Conservation (phyloP, 2,329 filamentous ascomycete species). For the Pestalotiopsis sp. region DNA sequence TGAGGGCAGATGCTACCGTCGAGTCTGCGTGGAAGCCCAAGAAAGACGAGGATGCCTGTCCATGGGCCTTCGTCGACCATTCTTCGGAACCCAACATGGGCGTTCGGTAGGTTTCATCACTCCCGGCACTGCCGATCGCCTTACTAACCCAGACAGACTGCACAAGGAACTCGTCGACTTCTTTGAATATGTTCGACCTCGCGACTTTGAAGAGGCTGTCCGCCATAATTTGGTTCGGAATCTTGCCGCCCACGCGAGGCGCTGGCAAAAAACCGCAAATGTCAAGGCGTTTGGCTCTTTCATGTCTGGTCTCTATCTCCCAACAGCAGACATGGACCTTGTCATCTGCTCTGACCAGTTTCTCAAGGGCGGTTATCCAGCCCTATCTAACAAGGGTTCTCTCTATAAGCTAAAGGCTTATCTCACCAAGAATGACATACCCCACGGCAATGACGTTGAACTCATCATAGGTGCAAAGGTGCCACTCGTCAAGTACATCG, state of each 20-base stretch:
- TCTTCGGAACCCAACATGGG: conserved; percentile 54
- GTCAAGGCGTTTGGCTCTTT: conserved; percentile 90
- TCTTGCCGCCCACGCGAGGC: conserved; percentile 62
- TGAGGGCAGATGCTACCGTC: conserved; percentile 52
- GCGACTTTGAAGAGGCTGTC: conserved; percentile 74
- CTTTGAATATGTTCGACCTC: conserved; percentile 80
- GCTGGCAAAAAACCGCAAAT: conserved; percentile 60
- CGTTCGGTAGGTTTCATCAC: conserved; percentile 51
- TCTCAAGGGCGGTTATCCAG: conserved; percentile 52
- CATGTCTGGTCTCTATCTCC: conserved; percentile 74
- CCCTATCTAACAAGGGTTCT: conserved; percentile 53
- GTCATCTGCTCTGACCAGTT: conserved; percentile 71
- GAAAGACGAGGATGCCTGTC: conserved; percentile 48
- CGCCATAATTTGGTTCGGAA: conserved; percentile 73
- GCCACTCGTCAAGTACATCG: conserved; percentile 89
- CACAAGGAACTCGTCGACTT: conserved; percentile 92
- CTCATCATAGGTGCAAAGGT: conserved; percentile 79
- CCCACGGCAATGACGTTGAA: conserved; percentile 61
- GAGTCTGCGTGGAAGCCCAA: conserved; percentile 54
- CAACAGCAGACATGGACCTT: conserved; percentile 89
- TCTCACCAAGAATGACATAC: conserved; percentile 59
- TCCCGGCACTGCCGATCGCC: background rate
- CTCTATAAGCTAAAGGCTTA: conserved; percentile 66
- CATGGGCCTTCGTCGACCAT: conserved; percentile 66
- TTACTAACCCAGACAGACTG: conserved; percentile 53